Evolutionary conservation across 345 rosid species (phyloP).

Genomic region (Eucalyptus microcorys): DNA sequence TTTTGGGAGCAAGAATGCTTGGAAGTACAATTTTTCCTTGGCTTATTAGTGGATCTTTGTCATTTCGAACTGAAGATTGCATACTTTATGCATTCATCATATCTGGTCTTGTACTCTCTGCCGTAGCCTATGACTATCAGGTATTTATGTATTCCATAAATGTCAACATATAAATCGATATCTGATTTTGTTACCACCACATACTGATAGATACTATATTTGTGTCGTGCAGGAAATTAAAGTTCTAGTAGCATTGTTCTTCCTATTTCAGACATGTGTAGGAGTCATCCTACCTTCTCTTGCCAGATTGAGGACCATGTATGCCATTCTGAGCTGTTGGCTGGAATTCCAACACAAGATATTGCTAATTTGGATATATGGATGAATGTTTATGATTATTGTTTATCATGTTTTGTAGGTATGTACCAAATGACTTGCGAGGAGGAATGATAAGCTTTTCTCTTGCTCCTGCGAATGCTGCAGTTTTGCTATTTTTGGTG

Average conservation of each 20-base stretch:
- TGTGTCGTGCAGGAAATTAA: constrained; percentile 62
- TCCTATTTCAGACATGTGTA: constrained; percentile 57
- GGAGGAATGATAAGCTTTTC: constrained; percentile 95
- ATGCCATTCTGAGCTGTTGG: not conserved
- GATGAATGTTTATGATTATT: not conserved
- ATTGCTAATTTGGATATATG: not conserved
- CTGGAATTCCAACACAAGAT: not conserved
- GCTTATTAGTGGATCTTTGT: constrained; percentile 51
- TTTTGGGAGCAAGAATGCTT: constrained; percentile 88
- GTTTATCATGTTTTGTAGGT: constrained; percentile 26
- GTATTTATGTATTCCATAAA: constrained; percentile 8
- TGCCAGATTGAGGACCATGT: constrained; percentile 92
- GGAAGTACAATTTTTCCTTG: constrained; percentile 89
- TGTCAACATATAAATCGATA: not conserved
- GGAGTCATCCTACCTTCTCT: constrained; percentile 77
- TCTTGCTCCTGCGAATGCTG: constrained; percentile 75
- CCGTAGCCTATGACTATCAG: constrained; percentile 93
- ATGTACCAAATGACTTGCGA: constrained; percentile 85
- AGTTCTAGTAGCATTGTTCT: constrained; percentile 52
- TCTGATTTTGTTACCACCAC: not conserved
- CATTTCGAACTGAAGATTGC: constrained; percentile 73
- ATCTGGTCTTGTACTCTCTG: constrained; percentile 55
- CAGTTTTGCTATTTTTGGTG: constrained; percentile 41
- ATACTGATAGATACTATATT: not conserved
- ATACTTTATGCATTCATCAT: constrained; percentile 44